These are phyloP conservation scores for Mortierella sp. DNA, from an alignment of 371 early-diverging fungal genomes.

Conservation along the genomic window DNA sequence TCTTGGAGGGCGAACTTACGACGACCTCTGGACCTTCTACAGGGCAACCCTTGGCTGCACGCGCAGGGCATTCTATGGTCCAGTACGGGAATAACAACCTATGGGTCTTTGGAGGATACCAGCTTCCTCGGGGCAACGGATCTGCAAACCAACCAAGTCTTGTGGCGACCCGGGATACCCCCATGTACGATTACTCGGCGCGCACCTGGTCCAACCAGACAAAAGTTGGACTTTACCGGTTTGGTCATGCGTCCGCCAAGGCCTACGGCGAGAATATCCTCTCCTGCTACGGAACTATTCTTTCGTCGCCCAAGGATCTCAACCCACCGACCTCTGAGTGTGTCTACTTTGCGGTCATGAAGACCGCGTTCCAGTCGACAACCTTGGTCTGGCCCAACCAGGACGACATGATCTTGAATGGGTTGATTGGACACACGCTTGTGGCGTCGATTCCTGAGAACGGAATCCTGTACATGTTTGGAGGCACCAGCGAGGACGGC, in stretches of 20 bases:
- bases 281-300: conserved; percentile 32
- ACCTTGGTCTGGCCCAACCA: conserved; percentile 15
- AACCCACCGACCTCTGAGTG: conserved; percentile 12
- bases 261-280: conserved; percentile 24
- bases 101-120: conserved; percentile 36
- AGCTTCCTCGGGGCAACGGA: neutral
- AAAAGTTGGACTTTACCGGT: conserved; percentile 18
- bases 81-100: conserved; percentile 31
- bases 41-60: neutral
- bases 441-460: conserved; percentile 9
- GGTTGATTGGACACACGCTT: conserved; percentile 24
- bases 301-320: neutral
- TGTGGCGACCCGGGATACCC: conserved; percentile 19
- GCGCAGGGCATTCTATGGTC: conserved; percentile 28
- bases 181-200: conserved; percentile 20
- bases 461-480: conserved; percentile 40
- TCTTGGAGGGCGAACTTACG: neutral
- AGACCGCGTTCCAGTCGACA: neutral
- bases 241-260: conserved; percentile 40
- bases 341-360: conserved; percentile 26
- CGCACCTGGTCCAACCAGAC: conserved; percentile 20
- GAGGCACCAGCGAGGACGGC: conserved; percentile 19
- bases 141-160: neutral
- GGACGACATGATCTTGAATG: conserved; percentile 11
- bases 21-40: neutral